Evolutionary conservation across 495 filamentous ascomycete species (phyloP).

Genomic region (Annulohypoxylon nitens): DNA sequence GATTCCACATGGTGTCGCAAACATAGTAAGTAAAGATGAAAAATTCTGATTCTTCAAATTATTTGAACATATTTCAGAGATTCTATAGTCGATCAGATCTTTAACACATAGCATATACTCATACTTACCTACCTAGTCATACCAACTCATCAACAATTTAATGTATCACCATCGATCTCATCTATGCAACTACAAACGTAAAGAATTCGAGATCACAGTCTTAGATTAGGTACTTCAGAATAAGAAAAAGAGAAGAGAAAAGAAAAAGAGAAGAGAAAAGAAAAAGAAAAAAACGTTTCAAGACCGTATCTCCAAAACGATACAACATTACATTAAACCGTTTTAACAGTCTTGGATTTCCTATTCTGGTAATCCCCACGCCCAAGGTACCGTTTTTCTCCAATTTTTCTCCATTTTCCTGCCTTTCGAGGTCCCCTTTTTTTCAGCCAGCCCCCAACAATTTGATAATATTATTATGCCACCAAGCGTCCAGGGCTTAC

Average conservation of each 20-base stretch:
- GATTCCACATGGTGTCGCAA: conserved; percentile 1
- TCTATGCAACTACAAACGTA: too few relatives aligned
- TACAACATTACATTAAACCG: neutral
- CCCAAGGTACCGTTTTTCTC: conserved; percentile 15
- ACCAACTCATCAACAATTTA: neutral
- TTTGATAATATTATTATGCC: conserved; percentile 20
- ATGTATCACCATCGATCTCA: neutral
- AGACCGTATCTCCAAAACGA: too few relatives aligned
- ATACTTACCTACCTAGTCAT: neutral
- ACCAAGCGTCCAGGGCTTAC: conserved; percentile 2
- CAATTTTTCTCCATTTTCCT: neutral
- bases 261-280: too few relatives aligned
- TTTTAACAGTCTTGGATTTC: conserved; percentile 37
- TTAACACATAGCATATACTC: neutral
- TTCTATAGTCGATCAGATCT: neutral
- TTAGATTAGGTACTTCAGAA: too few relatives aligned
- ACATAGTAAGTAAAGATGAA: neutral
- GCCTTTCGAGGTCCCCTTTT: neutral
- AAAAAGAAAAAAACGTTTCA: too few relatives aligned
- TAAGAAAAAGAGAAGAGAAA: too few relatives aligned
- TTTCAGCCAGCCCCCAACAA: conserved; percentile 43
- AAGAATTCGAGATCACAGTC: neutral
- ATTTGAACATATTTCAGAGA: neutral
- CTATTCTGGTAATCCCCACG: conserved; percentile 39
- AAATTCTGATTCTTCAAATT: neutral